Conservation (phyloP, 176 grass and related monocot species). For the Triticum monococcum region DNA sequence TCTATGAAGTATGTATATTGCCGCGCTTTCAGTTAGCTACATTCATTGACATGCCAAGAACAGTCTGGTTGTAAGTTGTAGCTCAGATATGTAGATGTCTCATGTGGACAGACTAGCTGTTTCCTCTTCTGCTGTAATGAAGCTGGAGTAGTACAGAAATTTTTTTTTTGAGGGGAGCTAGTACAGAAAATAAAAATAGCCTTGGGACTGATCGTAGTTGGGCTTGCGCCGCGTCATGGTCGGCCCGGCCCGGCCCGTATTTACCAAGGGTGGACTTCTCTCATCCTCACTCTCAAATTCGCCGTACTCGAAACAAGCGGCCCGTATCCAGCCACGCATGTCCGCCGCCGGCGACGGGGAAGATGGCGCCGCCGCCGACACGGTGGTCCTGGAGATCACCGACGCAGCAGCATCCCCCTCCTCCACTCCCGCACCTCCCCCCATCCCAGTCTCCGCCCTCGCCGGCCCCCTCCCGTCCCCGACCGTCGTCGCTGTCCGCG, state of each 20-base stretch:
- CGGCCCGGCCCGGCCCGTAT: background rate
- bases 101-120: no score
- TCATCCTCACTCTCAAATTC: background rate
- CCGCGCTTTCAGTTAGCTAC: no score
- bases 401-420: background rate
- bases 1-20: no score
- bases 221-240: no score
- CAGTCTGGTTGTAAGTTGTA: no score
- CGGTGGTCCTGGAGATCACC: constrained; percentile 42
- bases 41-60: no score
- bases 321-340: background rate
- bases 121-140: no score
- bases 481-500: constrained; percentile 35
- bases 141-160: no score
- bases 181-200: no score
- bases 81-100: no score
- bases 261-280: background rate
- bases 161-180: no score
- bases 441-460: constrained; percentile 25
- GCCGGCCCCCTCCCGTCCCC: constrained; percentile 5
- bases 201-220: no score
- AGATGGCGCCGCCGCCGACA: constrained; percentile 6
- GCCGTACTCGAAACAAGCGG: background rate
- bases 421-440: background rate
- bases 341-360: constrained; percentile 21